Conservation (phyloP, 345 rosid species). For the Physaria fendleri region DNA sequence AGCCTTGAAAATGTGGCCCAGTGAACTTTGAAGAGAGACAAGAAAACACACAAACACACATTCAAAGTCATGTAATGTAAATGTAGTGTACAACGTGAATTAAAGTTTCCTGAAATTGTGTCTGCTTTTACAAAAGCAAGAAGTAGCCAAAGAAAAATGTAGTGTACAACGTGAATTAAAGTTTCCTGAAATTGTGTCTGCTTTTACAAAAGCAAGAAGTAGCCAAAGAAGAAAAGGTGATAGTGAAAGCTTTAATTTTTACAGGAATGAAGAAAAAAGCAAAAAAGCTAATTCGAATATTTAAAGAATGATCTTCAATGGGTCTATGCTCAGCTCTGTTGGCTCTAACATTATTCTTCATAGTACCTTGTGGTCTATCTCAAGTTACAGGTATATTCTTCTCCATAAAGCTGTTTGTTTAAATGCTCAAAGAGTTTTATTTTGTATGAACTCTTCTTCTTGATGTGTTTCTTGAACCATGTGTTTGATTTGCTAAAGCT, state of each 20-base stretch:
- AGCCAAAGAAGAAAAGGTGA: conserved; percentile 21
- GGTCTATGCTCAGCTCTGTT: conserved; percentile 39
- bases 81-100: background rate
- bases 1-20: background rate
- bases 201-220: conserved; percentile 21
- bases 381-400: conserved; percentile 54
- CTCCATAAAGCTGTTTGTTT: conserved; percentile 8
- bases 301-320: conserved; percentile 43
- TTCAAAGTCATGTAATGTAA: background rate
- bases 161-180: conserved; percentile 3
- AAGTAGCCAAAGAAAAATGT: conserved; percentile 20
- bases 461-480: background rate
- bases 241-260: conserved; percentile 15
- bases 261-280: conserved; percentile 19
- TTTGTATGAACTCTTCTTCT: background rate
- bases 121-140: conserved; percentile 18
- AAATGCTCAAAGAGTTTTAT: conserved; percentile 11
- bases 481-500: background rate
- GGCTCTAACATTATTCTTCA: conserved; percentile 28
- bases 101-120: conserved; percentile 11
- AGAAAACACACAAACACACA: background rate
- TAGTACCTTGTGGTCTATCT: conserved; percentile 33
- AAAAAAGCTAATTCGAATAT: conserved; percentile 23
- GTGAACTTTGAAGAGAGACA: background rate
- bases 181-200: conserved; percentile 5